Percentiles rank a stretch among this genome's conserved stretches.
These are phyloP conservation scores for Haplosporangium sp. DNA, from an alignment of 371 early-diverging fungal species.

Conservation along the genomic window DNA sequence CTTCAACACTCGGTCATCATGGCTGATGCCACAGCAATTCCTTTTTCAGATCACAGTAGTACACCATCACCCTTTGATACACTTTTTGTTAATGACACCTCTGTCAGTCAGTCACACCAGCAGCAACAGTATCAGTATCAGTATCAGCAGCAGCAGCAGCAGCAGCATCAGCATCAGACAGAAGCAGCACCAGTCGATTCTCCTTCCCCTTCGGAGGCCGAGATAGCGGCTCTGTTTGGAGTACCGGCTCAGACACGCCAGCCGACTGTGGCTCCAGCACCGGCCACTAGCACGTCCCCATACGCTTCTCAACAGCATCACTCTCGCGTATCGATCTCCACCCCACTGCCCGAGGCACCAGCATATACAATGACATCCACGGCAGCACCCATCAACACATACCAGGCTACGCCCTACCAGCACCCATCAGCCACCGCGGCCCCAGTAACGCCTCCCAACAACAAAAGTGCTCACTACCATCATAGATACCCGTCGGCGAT, in stretches of 20 bases:
- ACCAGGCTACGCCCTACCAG: too few species aligned
- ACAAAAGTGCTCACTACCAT: background rate
- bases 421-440: background rate
- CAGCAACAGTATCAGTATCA: background rate
- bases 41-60: slow-evolving; percentile 29
- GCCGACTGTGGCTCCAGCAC: slow-evolving; percentile 3
- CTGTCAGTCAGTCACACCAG: background rate
- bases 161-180: background rate
- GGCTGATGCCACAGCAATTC: slow-evolving; percentile 24
- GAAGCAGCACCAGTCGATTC: background rate
- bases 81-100: slow-evolving; percentile 22
- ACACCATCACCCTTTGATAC: slow-evolving; percentile 16
- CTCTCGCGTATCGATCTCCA: too few species aligned
- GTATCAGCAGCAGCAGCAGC: slow-evolving; percentile 7
- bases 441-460: background rate
- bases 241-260: slow-evolving; percentile 1
- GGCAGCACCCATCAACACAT: slow-evolving; percentile 1
- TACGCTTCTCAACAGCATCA: slow-evolving; percentile 9
- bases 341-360: too few species aligned
- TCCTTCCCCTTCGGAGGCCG: slow-evolving; percentile 32
- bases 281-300: background rate
- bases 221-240: slow-evolving; percentile 48
- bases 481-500: background rate
- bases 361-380: slow-evolving; percentile 3
- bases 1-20: slow-evolving; percentile 21